Conservation (phyloP, 2,329 filamentous ascomycete genomes). For the Fusarium caatingaense region DNA sequence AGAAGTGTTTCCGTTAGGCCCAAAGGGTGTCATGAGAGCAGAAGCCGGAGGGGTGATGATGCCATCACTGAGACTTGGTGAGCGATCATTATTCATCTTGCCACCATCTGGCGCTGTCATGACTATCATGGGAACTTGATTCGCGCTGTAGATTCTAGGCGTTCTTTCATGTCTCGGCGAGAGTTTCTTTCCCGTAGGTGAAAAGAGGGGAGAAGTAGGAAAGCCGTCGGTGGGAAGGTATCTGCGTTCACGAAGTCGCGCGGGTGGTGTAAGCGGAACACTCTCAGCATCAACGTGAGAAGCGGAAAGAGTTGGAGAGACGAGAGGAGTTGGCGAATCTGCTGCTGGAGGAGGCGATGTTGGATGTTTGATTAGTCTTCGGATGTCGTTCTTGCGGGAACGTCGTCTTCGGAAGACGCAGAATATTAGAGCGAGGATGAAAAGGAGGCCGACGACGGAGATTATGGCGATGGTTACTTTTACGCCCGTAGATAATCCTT, state of each 20-base stretch:
- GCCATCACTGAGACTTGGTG: slow-evolving; percentile 7
- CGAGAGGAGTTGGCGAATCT: slow-evolving; percentile 57
- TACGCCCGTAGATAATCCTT: slow-evolving; percentile 52
- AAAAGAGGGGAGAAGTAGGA: slow-evolving; percentile 54
- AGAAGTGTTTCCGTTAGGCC: slow-evolving; percentile 13
- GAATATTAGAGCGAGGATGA: slow-evolving; percentile 52
- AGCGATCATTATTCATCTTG: slow-evolving; percentile 1
- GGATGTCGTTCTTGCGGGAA: slow-evolving; percentile 17
- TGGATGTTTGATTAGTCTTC: slow-evolving; percentile 38
- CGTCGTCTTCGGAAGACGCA: slow-evolving; percentile 52
- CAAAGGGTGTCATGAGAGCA: slow-evolving; percentile 2
- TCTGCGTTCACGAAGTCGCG: slow-evolving; percentile 60
- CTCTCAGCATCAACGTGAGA: slow-evolving; percentile 38
- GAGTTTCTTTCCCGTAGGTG: slow-evolving; percentile 52
- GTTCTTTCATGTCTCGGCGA: slow-evolving; percentile 49
- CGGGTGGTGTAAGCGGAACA: slow-evolving; percentile 57
- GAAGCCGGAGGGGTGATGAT: slow-evolving; percentile 20
- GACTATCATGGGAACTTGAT: slow-evolving; percentile 33
- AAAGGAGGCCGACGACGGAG: slow-evolving; percentile 53
- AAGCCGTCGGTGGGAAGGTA: slow-evolving; percentile 54
- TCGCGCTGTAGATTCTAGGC: slow-evolving; percentile 22
- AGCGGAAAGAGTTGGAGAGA: slow-evolving; percentile 51
- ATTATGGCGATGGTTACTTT: slow-evolving; percentile 61
- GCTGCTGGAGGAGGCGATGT: slow-evolving; percentile 42
- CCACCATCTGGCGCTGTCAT: slow-evolving; percentile 30